Base-by-base conservation (phyloP, 2,329 filamentous ascomycete species). In the Botrytis galanthina region DNA sequence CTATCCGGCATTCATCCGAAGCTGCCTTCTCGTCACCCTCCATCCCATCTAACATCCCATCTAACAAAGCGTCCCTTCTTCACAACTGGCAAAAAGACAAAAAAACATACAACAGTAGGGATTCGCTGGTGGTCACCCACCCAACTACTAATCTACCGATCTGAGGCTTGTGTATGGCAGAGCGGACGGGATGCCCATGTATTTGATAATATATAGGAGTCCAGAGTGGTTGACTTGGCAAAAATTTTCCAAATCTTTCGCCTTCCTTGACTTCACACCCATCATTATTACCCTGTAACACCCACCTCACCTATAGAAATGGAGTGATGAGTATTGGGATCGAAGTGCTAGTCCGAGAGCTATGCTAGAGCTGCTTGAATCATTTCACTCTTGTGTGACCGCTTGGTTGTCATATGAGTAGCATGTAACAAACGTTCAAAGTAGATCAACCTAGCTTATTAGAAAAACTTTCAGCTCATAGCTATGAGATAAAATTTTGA, bases 101-200 rank as follows among this genome's bases (percentile, higher is more conserved):
- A 20, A 20, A 10, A 44, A 63, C 61, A 63, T 63, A 63, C 61
- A 62, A 62, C 37, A 62, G 60, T 42, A 62, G 60, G 60, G 60
- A 63, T 63, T 63, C 60, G 60, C 60, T 63, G 60, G 60, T 63
- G 61, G 37, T 63, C 61, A 63, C 61, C 61, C 61, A 63, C 37
- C 61, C 61, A 63, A 63, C 61, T 63, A 63, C 61, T 63, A 63
- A 63, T 63, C 61, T 63, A 63, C 61, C 61, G 61, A 63, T 63
- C 61, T 63, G 60, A 42, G 61, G 61, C 61, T 63, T 63, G 61
- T 63, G 61, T 63, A 63, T 63, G 61, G 61, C 61, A 63, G 61
- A 63, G 61, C 61, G 61, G 61, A 63, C 61, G 61, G 61, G 61
- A 63, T 63, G 61, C 61, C 61, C 61, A 63, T 4, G 22, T 16